These are phyloP conservation scores for Alternaria panax DNA, from an alignment of 2,329 filamentous ascomycete species.

Conservation along the genomic window DNA sequence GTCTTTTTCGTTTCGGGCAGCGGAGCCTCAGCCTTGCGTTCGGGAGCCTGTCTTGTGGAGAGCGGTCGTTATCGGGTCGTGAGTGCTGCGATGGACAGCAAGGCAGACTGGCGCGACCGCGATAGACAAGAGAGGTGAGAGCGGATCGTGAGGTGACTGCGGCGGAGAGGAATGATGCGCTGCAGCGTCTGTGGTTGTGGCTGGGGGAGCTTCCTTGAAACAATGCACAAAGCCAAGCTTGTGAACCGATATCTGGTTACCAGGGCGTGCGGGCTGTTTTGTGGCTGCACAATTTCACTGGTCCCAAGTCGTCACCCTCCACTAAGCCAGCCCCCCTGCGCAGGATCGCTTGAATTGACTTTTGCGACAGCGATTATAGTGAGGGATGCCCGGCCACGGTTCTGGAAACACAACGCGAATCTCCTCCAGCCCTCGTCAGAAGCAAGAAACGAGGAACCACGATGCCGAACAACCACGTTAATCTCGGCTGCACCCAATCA, in stretches of 20 bases:
- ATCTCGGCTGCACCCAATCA: constrained; percentile 26
- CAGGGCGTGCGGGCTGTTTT: constrained; percentile 14
- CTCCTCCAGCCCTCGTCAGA: constrained; percentile 11
- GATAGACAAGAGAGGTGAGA: constrained; percentile 15
- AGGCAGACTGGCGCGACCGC: constrained; percentile 15
- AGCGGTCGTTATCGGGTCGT: constrained; percentile 17
- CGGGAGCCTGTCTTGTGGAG: constrained; percentile 12
- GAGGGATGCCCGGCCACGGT: constrained; percentile 10
- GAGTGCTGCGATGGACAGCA: constrained; percentile 11
- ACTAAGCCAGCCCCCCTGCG: constrained; percentile 10
- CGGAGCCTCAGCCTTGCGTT: constrained; percentile 36
- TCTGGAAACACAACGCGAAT: constrained; percentile 1
- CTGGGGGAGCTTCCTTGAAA: constrained; percentile 27
- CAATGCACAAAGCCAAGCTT: constrained; percentile 28
- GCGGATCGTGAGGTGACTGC: constrained; percentile 13
- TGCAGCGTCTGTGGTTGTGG: constrained; percentile 26
- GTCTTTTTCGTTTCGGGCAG: constrained; percentile 22
- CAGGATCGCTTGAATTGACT: neutral
- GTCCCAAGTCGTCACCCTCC: neutral
- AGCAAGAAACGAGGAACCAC: constrained; percentile 17
- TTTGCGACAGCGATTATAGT: neutral
- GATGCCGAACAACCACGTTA: constrained; percentile 21
- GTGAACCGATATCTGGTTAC: constrained; percentile 18
- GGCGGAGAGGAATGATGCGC: constrained; percentile 31
- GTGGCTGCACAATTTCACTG: constrained; percentile 14